A percentile compares a stretch with the other conserved stretches of the same genome.
These are phyloP conservation scores for Diaporthe batatas DNA, from an alignment of 2,329 filamentous ascomycete species.

Conservation along the genomic window DNA sequence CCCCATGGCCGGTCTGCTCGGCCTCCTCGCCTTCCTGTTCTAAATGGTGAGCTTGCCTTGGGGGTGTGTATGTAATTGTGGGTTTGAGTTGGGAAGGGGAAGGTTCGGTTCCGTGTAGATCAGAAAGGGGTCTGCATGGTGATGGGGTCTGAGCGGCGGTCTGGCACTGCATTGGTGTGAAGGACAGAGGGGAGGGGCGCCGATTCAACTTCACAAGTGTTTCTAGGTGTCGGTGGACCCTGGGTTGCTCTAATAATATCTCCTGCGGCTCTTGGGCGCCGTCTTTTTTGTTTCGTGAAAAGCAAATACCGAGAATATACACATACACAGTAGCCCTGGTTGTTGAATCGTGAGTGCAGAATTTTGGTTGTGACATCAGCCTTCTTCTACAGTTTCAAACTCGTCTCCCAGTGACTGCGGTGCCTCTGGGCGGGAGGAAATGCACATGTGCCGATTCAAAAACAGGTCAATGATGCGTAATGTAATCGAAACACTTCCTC, in stretches of 20 bases:
- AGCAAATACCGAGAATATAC: slow-evolving; percentile 18
- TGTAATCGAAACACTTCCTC: neutral
- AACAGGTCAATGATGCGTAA: neutral
- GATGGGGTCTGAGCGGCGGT: neutral
- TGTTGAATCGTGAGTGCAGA: neutral
- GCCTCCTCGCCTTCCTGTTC: slow-evolving; percentile 11
- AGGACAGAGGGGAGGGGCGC: neutral
- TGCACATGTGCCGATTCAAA: neutral
- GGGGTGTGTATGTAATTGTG: neutral
- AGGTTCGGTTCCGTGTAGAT: neutral
- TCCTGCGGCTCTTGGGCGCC: slow-evolving; percentile 19
- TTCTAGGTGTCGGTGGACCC: slow-evolving; percentile 12
- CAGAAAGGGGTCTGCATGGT: neutral
- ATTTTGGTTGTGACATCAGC: too few species aligned
- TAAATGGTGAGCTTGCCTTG: neutral
- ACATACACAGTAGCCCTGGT: neutral
- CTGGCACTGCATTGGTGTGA: slow-evolving; percentile 25
- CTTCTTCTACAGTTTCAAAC: too few species aligned
- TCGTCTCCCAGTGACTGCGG: neutral
- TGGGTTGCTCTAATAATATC: slow-evolving; percentile 18
- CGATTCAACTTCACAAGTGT: neutral
- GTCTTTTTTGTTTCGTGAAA: slow-evolving; percentile 3
- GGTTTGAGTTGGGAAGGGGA: neutral
- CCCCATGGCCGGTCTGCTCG: slow-evolving; percentile 31
- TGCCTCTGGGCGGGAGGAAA: neutral